Percentiles rank a stretch among this genome's conserved stretches.
Conservation (phyloP, 805 yeast species). For the Monosporozyma unispora region DNA sequence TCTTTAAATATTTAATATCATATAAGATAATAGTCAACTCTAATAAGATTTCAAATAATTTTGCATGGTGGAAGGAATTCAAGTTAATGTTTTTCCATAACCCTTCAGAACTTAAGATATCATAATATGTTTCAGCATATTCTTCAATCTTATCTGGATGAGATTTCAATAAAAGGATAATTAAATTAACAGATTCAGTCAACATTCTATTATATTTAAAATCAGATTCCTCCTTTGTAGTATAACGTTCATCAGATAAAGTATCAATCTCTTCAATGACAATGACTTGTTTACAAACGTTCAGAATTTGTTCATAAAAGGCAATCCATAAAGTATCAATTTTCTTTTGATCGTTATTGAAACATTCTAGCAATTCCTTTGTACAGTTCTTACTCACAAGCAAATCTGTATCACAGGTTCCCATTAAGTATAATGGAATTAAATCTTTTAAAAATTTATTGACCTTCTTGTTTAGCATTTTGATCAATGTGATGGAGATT, state of each 20-base stretch:
- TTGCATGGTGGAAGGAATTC: slow-evolving; percentile 32
- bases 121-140: slow-evolving; percentile 15
- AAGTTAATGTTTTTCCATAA: slow-evolving; percentile 37
- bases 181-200: slow-evolving; percentile 40
- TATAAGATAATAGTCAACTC: slow-evolving; percentile 30
- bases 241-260: slow-evolving; percentile 66
- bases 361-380: slow-evolving; percentile 41
- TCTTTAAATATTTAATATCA: slow-evolving; percentile 11
- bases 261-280: slow-evolving; percentile 51
- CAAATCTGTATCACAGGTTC: slow-evolving; percentile 61
- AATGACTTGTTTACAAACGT: slow-evolving; percentile 44
- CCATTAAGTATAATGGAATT: slow-evolving; percentile 65
- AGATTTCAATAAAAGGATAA: slow-evolving; percentile 29
- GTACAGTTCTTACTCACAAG: slow-evolving; percentile 45
- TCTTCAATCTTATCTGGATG: slow-evolving; percentile 7
- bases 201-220: slow-evolving; percentile 54
- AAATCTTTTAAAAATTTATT: slow-evolving; percentile 62
- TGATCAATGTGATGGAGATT: slow-evolving; percentile 49
- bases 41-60: slow-evolving; percentile 36
- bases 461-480: slow-evolving; percentile 43
- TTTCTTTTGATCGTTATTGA: slow-evolving; percentile 47
- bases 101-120: slow-evolving; percentile 34
- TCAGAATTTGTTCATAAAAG: slow-evolving; percentile 48
- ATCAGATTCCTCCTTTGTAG: slow-evolving; percentile 54
- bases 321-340: slow-evolving; percentile 51